Evolutionary conservation across 169 alveolate species (phyloP).

Genomic region (Amoebophrya sp.): DNA sequence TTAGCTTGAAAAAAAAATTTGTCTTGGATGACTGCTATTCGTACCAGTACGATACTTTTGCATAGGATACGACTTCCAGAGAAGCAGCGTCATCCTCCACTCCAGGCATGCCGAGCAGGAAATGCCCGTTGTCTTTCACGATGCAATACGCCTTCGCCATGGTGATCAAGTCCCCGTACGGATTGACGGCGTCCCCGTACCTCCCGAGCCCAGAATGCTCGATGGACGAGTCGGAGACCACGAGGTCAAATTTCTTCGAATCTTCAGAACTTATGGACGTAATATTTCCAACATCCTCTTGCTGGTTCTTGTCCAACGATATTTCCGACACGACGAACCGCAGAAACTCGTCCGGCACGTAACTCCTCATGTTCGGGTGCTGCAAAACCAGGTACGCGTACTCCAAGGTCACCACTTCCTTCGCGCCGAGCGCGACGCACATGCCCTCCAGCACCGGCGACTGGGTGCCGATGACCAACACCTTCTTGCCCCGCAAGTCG

Average conservation of each 20-base stretch:
- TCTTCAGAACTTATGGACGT: no score
- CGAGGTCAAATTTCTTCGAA: not conserved
- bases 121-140: not conserved
- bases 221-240: not conserved
- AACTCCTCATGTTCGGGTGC: no score
- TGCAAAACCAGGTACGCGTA: not conserved
- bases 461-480: not conserved
- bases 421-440: not conserved
- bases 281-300: no score
- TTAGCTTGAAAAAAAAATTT: no score
- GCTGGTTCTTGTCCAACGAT: not conserved
- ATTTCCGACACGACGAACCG: not conserved
- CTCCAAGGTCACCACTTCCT: not conserved
- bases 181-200: not conserved
- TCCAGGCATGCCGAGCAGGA: not conserved
- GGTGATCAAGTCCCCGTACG: not conserved
- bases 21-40: no score
- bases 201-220: slow-evolving; percentile 18
- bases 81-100: no score
- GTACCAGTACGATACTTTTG: no score
- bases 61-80: no score
- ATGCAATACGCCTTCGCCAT: not conserved
- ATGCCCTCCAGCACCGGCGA: not conserved
- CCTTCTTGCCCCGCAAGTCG: not conserved
- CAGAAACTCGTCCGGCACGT: not conserved